Conservation (phyloP, 73 alveolate species). For the Tetrahymena elliotti region DNA sequence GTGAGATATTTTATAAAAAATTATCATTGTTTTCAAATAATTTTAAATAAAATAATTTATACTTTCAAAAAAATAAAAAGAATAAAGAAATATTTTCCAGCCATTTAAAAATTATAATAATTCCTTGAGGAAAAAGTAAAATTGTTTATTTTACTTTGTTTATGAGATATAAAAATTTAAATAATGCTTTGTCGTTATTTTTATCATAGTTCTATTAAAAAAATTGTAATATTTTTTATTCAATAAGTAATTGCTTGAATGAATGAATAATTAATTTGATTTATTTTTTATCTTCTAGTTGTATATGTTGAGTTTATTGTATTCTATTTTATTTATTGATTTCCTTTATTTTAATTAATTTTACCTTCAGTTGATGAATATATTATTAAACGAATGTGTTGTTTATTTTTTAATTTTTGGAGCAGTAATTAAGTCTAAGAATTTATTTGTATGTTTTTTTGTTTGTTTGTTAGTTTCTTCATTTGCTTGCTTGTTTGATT, state of each 20-base stretch:
- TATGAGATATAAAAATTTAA: too few relatives aligned
- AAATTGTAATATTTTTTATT: too few relatives aligned
- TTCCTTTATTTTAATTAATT: neutral
- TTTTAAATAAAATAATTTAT: too few relatives aligned
- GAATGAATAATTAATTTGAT: too few relatives aligned
- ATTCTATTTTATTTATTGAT: neutral
- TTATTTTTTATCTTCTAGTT: neutral
- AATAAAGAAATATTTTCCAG: too few relatives aligned
- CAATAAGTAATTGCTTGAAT: neutral
- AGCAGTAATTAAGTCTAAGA: neutral
- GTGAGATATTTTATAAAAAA: too few relatives aligned
- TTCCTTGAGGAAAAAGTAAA: too few relatives aligned
- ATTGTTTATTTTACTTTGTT: too few relatives aligned
- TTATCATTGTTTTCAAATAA: too few relatives aligned
- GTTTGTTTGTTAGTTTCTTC: neutral
- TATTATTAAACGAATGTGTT: neutral
- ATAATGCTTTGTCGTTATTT: too few relatives aligned
- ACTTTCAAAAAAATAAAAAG: neutral
- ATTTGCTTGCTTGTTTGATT: neutral
- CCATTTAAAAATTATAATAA: too few relatives aligned
- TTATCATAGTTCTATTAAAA: too few relatives aligned
- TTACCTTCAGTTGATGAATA: neutral
- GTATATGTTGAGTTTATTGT: neutral
- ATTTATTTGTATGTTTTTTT: neutral
- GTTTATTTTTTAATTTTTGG: neutral